phyloP scores from a whole-genome alignment of 2,329 filamentous ascomycete species.

The Ophiosphaerella herpotricha region DNA sequence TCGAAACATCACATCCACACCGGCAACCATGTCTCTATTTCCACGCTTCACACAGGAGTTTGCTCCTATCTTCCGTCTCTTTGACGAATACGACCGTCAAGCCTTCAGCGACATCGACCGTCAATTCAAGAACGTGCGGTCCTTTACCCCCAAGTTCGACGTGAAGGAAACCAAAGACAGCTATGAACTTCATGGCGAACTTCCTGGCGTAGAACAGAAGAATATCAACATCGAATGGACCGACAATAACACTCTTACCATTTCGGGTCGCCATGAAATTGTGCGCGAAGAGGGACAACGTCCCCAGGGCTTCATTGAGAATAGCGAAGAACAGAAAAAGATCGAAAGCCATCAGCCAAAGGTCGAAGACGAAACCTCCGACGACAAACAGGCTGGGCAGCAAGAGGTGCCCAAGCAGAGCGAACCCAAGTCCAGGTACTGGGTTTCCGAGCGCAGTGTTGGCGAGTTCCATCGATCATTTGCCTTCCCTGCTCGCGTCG shows the following conservation, averaged over 20 bases:
- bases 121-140: slow-evolving; percentile 44
- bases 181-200: slow-evolving; percentile 81
- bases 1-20: slow-evolving; percentile 27
- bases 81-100: slow-evolving; percentile 53
- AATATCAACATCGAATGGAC: slow-evolving; percentile 79
- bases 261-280: slow-evolving; percentile 72
- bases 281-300: slow-evolving; percentile 61
- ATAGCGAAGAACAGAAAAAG: slow-evolving; percentile 26
- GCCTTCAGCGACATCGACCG: slow-evolving; percentile 33
- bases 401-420: slow-evolving; percentile 48
- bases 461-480: slow-evolving; percentile 65
- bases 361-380: slow-evolving; percentile 65
- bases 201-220: slow-evolving; percentile 75
- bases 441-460: slow-evolving; percentile 65
- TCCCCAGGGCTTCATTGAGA: slow-evolving; percentile 55
- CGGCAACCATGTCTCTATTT: slow-evolving; percentile 48
- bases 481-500: slow-evolving; percentile 61
- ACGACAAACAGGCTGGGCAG: slow-evolving; percentile 33
- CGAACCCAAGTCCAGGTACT: slow-evolving; percentile 66
- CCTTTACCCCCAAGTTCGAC: slow-evolving; percentile 79
- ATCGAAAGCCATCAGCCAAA: slow-evolving; percentile 54
- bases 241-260: slow-evolving; percentile 72
- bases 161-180: slow-evolving; percentile 69
- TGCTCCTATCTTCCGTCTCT: slow-evolving; percentile 53
- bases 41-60: slow-evolving; percentile 49